phyloP scores from a whole-genome alignment of 164 flowering plant genomes.

The Aristolochia californica region DNA sequence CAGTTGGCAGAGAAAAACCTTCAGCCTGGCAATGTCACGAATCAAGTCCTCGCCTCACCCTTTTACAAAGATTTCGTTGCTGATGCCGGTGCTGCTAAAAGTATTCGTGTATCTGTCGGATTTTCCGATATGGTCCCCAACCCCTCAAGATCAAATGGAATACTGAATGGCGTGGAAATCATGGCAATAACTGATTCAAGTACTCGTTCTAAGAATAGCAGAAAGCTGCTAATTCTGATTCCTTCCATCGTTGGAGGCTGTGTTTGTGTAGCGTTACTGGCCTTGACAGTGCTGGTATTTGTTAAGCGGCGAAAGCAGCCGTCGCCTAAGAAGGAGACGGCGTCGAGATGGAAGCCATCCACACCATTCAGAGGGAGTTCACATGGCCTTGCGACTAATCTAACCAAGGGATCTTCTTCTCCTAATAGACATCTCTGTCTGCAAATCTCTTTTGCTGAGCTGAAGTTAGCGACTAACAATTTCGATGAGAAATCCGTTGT shows the following conservation, averaged over 20 bases:
- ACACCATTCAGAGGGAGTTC: slow-evolving; percentile 14
- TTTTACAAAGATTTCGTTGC: slow-evolving; percentile 51
- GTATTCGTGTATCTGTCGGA: slow-evolving; percentile 40
- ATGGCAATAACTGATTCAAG: slow-evolving; percentile 38
- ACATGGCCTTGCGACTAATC: slow-evolving; percentile 51
- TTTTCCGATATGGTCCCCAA: slow-evolving; percentile 39
- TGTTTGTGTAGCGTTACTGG: slow-evolving; percentile 20
- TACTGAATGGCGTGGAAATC: slow-evolving; percentile 81
- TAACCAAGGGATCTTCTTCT: slow-evolving; percentile 24
- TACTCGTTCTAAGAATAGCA: neutral
- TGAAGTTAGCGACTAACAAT: slow-evolving; percentile 50
- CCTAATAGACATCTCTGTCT: slow-evolving; percentile 32
- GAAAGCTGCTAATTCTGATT: slow-evolving; percentile 2
- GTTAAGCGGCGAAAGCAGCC: neutral
- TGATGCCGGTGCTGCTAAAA: slow-evolving; percentile 24
- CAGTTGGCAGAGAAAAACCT: slow-evolving; percentile 38
- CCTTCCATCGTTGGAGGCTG: slow-evolving; percentile 9
- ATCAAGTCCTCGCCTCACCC: slow-evolving; percentile 43
- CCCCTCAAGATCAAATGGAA: slow-evolving; percentile 37
- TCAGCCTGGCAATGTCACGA: slow-evolving; percentile 32
- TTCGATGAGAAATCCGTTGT: slow-evolving; percentile 45
- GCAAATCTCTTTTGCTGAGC: slow-evolving; percentile 53
- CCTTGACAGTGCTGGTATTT: neutral
- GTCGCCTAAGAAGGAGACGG: slow-evolving; percentile 25
- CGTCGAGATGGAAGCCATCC: slow-evolving; percentile 17